Percentiles rank a stretch among this genome's conserved stretches.
Evolutionary conservation across 345 rosid genomes (phyloP).

Genomic region (Diplotaxis tenuifolia): DNA sequence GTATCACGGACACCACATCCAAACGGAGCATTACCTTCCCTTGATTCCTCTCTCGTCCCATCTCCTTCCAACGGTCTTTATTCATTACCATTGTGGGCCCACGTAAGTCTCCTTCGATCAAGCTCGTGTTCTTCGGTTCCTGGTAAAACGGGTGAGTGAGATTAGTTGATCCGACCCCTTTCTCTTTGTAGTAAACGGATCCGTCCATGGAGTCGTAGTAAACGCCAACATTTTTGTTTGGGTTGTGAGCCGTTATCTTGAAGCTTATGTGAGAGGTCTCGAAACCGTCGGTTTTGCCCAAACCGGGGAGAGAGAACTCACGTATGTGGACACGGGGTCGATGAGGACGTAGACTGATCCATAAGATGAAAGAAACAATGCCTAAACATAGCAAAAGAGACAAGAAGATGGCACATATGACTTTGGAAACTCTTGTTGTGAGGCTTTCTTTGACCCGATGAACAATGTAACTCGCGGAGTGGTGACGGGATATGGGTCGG

Average conservation of each 20-base stretch:
- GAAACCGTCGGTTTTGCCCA: constrained; percentile 47
- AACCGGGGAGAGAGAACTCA: constrained; percentile 51
- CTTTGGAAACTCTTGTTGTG: constrained; percentile 52
- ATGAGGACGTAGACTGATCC: constrained; percentile 89
- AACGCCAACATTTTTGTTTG: constrained; percentile 64
- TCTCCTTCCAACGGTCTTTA: constrained; percentile 60
- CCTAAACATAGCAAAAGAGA: constrained; percentile 49
- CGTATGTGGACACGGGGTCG: constrained; percentile 61
- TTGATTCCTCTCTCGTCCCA: constrained; percentile 49
- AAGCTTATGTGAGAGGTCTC: constrained; percentile 55
- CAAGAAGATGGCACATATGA: constrained; percentile 56
- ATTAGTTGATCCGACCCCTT: constrained; percentile 50
- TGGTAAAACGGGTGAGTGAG: constrained; percentile 50
- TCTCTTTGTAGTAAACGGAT: constrained; percentile 60
- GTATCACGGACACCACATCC: constrained; percentile 50
- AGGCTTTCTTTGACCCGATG: constrained; percentile 67
- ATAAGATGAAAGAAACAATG: constrained; percentile 54
- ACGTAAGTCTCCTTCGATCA: constrained; percentile 41
- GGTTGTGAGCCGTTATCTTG: constrained; percentile 65
- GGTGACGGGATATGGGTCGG: constrained; percentile 39
- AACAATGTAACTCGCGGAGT: constrained; percentile 46
- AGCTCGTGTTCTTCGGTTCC: constrained; percentile 68
- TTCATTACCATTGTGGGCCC: constrained; percentile 59
- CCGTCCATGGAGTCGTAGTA: constrained; percentile 55
- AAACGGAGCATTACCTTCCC: constrained; percentile 64